A percentile compares a stretch with the other conserved stretches of the same genome.
Evolutionary conservation across 148 eudicot genomes (phyloP).

Genomic region (Spergularia bocconei): DNA sequence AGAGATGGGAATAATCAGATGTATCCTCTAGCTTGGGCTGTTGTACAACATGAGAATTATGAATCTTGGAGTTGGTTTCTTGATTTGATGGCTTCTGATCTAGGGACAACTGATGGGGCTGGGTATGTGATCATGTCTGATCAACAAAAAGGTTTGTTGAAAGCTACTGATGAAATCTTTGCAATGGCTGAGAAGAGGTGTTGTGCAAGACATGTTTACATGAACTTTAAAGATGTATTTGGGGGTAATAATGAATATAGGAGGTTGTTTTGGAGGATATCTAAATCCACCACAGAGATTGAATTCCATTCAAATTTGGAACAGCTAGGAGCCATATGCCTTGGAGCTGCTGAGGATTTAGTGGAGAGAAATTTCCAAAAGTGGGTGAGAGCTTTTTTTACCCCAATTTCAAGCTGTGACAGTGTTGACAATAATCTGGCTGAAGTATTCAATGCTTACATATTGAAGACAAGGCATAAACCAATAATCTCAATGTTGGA

Average conservation of each 20-base stretch:
- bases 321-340: neutral
- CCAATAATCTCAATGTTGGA: no score
- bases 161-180: neutral
- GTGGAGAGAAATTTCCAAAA: neutral
- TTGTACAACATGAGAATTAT: neutral
- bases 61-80: slow-evolving; percentile 4
- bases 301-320: neutral
- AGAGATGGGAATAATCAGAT: slow-evolving; percentile 1
- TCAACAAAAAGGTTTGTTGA: neutral
- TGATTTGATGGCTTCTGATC: neutral
- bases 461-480: no score
- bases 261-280: neutral
- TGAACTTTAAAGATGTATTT: neutral
- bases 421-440: no score
- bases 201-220: slow-evolving; percentile 5
- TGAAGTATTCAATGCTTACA: no score
- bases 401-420: no score
- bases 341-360: neutral
- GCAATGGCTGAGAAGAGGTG: neutral
- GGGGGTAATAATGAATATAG: neutral
- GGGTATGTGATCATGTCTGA: neutral
- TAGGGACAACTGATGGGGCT: neutral
- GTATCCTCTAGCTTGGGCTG: neutral
- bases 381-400: no score
- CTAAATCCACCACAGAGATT: neutral